phyloP scores from a whole-genome alignment of 2,329 filamentous ascomycete genomes.

The Fusarium longipes region DNA sequence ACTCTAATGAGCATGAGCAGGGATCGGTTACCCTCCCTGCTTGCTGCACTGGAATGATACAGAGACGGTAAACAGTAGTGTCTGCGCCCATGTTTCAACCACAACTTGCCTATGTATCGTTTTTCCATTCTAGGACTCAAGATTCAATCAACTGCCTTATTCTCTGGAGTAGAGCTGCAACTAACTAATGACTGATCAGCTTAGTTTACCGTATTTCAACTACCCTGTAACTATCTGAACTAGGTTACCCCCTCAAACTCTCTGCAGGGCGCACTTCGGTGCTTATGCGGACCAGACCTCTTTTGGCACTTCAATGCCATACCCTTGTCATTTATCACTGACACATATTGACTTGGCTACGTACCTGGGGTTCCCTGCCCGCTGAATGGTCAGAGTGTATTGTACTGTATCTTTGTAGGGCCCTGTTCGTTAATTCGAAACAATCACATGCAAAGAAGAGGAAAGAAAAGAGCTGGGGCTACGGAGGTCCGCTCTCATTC shows the following conservation, averaged over 20 bases:
- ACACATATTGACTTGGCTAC: constrained; percentile 9
- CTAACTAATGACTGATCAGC: not conserved
- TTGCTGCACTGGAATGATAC: constrained; percentile 13
- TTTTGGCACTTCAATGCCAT: constrained; percentile 7
- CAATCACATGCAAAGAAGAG: constrained; percentile 35
- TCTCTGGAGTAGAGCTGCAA: constrained; percentile 3
- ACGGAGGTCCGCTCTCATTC: not conserved
- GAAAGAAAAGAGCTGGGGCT: not conserved
- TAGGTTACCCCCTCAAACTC: not conserved
- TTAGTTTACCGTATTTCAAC: constrained; percentile 1
- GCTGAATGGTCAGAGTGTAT: too few species aligned
- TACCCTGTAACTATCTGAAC: not conserved
- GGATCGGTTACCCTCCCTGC: constrained; percentile 16
- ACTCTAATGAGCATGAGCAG: constrained; percentile 2
- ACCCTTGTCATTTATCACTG: constrained; percentile 31
- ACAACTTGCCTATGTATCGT: not conserved
- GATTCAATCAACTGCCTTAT: not conserved
- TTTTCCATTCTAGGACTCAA: not conserved
- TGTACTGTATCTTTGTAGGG: not conserved
- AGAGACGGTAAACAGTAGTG: not conserved
- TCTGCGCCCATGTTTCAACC: not conserved
- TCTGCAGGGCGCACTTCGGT: constrained; percentile 40
- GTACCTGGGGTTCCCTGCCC: not conserved
- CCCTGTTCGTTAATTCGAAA: constrained; percentile 5
- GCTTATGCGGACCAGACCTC: constrained; percentile 42